These are phyloP conservation scores for Phialophora macrospora DNA, from an alignment of 2,329 filamentous ascomycete genomes.

Conservation along the genomic window DNA sequence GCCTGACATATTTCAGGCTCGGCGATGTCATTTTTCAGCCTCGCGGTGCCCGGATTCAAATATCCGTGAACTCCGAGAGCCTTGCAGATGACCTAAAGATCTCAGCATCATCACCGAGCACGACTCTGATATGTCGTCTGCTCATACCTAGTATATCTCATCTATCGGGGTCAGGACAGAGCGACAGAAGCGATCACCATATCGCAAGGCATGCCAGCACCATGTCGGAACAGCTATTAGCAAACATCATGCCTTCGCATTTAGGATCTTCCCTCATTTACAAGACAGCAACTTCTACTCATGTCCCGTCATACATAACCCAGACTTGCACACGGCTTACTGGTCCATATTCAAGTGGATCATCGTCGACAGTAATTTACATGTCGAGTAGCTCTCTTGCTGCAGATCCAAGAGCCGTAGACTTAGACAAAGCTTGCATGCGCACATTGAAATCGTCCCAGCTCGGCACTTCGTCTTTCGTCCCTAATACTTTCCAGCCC, in stretches of 20 bases:
- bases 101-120: no score
- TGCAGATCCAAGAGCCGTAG: not conserved
- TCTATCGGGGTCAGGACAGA: no score
- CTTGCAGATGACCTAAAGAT: not conserved
- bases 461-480: not conserved
- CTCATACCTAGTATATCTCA: no score
- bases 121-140: no score
- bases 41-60: not conserved
- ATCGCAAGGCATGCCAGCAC: no score
- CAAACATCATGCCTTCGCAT: not conserved
- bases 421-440: not conserved
- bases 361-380: not conserved
- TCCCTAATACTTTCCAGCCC: not conserved
- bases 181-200: no score
- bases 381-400: not conserved
- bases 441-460: not conserved
- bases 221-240: not conserved
- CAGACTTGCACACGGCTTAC: not conserved
- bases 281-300: not conserved
- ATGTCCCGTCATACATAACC: not conserved
- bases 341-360: not conserved
- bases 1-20: not conserved
- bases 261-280: not conserved
- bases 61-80: conserved; percentile 5
- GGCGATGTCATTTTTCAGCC: conserved; percentile 3